Conservation (phyloP, 306 rosid species). For the Lathyrus sativus region DNA sequence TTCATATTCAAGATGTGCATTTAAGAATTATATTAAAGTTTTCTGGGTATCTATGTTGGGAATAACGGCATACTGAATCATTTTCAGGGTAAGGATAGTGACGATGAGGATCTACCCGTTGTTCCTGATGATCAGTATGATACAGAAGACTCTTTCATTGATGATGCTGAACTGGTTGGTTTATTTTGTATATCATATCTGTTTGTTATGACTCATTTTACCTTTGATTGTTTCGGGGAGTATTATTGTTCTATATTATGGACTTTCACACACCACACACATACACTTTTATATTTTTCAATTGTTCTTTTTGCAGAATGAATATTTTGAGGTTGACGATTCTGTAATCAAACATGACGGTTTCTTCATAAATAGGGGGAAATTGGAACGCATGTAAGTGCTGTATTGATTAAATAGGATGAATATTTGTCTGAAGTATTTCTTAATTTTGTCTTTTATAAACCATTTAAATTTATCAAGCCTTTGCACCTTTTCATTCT, state of each 20-base stretch:
- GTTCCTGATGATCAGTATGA: constrained; percentile 96
- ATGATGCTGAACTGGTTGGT: constrained; percentile 95
- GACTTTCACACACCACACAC: constrained; percentile 6
- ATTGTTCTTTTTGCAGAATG: constrained; percentile 71
- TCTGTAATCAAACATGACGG: constrained; percentile 91
- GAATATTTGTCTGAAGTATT: constrained; percentile 6
- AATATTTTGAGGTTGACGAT: constrained; percentile 92
- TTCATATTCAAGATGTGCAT: constrained; percentile 30
- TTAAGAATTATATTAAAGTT: constrained; percentile 19
- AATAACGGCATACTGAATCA: constrained; percentile 33
- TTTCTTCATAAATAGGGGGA: constrained; percentile 90
- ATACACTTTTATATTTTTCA: constrained; percentile 5
- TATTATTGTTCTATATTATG: constrained; percentile 25
- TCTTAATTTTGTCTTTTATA: constrained; percentile 3
- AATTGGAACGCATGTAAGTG: constrained; percentile 86
- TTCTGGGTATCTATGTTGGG: constrained; percentile 16
- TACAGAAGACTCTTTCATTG: constrained; percentile 96
- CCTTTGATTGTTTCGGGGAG: constrained; percentile 31
- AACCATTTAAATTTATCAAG: constrained; percentile 18
- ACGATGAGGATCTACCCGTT: constrained; percentile 76
- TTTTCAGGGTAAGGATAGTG: constrained; percentile 91
- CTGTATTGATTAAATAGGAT: constrained; percentile 20
- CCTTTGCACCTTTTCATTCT: constrained; percentile 14
- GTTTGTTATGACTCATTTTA: constrained; percentile 33
- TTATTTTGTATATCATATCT: constrained; percentile 33